A percentile compares a stretch with the other conserved stretches of the same genome.
These are phyloP conservation scores for Pseudocercospora eumusae DNA, from an alignment of 2,329 filamentous ascomycete genomes.

Conservation along the genomic window DNA sequence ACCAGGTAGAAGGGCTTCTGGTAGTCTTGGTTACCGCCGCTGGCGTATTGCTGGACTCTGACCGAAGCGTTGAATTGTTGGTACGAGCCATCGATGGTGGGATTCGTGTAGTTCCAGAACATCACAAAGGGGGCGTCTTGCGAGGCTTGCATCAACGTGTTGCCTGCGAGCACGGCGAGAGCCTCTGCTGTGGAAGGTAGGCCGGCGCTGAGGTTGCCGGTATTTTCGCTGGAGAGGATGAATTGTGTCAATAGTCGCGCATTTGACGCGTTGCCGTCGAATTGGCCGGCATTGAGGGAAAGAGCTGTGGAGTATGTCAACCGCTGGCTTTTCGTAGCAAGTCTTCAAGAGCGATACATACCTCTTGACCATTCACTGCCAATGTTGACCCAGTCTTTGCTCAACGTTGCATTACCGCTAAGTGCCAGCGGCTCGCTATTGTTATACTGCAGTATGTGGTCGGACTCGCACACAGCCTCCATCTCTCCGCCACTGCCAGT, in stretches of 20 bases:
- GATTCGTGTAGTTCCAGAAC: conserved; percentile 43
- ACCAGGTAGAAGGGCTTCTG: conserved; percentile 68
- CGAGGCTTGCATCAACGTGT: conserved; percentile 64
- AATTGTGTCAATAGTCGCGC: conserved; percentile 49
- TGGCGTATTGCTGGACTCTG: conserved; percentile 68
- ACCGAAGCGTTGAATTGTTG: conserved; percentile 66
- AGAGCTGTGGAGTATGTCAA: conserved; percentile 30
- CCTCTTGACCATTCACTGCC: conserved; percentile 47
- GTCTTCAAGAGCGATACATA: background rate
- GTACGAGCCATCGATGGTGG: conserved; percentile 45
- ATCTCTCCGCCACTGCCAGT: conserved; percentile 59
- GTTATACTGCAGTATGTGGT: conserved; percentile 59
- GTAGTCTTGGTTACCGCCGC: conserved; percentile 61
- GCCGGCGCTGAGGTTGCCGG: conserved; percentile 46
- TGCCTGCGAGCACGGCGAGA: conserved; percentile 68
- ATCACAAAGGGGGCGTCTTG: conserved; percentile 60
- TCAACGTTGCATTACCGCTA: conserved; percentile 48
- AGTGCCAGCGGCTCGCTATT: conserved; percentile 56
- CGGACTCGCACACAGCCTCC: conserved; percentile 62
- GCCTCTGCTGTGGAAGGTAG: conserved; percentile 73
- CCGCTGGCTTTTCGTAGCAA: no score
- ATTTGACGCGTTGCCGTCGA: conserved; percentile 48
- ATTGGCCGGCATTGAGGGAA: conserved; percentile 47
- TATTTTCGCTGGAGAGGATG: conserved; percentile 37
- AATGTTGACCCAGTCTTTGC: conserved; percentile 48